Evolutionary conservation across 2,329 filamentous ascomycete genomes (phyloP).

Genomic region (Ceratocystis cubensis): DNA sequence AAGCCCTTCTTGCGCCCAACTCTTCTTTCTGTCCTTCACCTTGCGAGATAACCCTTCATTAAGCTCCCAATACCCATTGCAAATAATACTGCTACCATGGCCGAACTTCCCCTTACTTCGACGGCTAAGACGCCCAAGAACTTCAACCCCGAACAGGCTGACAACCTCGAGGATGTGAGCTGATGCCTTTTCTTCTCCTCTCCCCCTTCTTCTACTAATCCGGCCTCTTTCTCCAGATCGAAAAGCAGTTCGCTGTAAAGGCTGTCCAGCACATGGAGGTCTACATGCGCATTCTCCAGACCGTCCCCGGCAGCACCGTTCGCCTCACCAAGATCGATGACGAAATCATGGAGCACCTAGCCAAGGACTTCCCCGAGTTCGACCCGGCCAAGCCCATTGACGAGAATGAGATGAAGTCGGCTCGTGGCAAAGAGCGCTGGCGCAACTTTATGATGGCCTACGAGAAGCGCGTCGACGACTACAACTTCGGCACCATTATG

Average conservation of each 20-base stretch:
- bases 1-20: neutral
- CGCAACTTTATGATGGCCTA: slow-evolving; percentile 87
- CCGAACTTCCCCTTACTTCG: slow-evolving; percentile 17
- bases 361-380: slow-evolving; percentile 81
- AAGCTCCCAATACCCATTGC: neutral
- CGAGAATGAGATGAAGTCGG: slow-evolving; percentile 97
- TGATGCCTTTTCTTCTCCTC: slow-evolving; percentile 10
- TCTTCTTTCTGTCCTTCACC: neutral
- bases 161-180: slow-evolving; percentile 46
- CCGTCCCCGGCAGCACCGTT: slow-evolving; percentile 73
- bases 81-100: slow-evolving; percentile 12
- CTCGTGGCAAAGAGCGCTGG: slow-evolving; percentile 86
- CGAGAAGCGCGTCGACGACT: slow-evolving; percentile 91
- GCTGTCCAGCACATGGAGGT: slow-evolving; percentile 93
- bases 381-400: slow-evolving; percentile 68
- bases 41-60: neutral
- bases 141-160: slow-evolving; percentile 45
- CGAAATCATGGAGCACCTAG: slow-evolving; percentile 84
- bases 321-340: slow-evolving; percentile 90
- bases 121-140: slow-evolving; percentile 16
- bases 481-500: slow-evolving; percentile 94
- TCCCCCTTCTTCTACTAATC: neutral
- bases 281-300: slow-evolving; percentile 93
- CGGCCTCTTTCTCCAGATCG: slow-evolving; percentile 50
- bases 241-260: slow-evolving; percentile 99